phyloP scores from a whole-genome alignment of 2,329 filamentous ascomycete genomes.

The Coccinonectria pachysandricola region DNA sequence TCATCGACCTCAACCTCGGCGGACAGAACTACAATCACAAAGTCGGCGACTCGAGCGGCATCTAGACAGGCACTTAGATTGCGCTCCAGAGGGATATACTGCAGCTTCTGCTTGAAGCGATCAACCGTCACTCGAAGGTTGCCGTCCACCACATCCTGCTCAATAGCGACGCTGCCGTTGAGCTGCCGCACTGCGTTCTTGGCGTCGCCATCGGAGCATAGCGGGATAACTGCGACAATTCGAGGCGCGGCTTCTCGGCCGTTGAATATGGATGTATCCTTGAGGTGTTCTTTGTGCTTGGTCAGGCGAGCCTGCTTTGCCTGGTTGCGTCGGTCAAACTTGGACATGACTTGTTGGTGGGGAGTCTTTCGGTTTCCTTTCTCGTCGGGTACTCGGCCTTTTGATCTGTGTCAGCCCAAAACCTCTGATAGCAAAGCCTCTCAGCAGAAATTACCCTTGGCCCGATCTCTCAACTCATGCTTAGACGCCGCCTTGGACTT shows the following conservation, averaged over 20 bases:
- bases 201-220: slow-evolving; percentile 64
- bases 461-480: slow-evolving; percentile 69
- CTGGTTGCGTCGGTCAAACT: slow-evolving; percentile 90
- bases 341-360: slow-evolving; percentile 95
- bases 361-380: slow-evolving; percentile 72
- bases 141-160: slow-evolving; percentile 49
- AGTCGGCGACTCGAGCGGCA: slow-evolving; percentile 80
- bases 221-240: slow-evolving; percentile 77
- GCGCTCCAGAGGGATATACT: slow-evolving; percentile 67
- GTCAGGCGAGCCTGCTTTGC: slow-evolving; percentile 78
- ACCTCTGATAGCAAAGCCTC: too few relatives aligned
- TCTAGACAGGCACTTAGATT: slow-evolving; percentile 73
- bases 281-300: slow-evolving; percentile 75
- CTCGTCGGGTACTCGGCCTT: slow-evolving; percentile 74
- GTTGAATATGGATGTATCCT: slow-evolving; percentile 71
- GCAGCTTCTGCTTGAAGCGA: slow-evolving; percentile 87
- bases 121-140: slow-evolving; percentile 63
- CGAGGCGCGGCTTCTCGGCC: slow-evolving; percentile 79
- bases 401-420: too few relatives aligned
- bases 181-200: slow-evolving; percentile 57
- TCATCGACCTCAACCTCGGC: slow-evolving; percentile 75
- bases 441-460: too few relatives aligned
- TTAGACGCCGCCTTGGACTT: slow-evolving; percentile 90
- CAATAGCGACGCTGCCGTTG: slow-evolving; percentile 71
- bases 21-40: slow-evolving; percentile 77